These are phyloP conservation scores for Moesziomyces sp. DNA, from an alignment of 1,284 basidiomycete species.

Conservation along the genomic window DNA sequence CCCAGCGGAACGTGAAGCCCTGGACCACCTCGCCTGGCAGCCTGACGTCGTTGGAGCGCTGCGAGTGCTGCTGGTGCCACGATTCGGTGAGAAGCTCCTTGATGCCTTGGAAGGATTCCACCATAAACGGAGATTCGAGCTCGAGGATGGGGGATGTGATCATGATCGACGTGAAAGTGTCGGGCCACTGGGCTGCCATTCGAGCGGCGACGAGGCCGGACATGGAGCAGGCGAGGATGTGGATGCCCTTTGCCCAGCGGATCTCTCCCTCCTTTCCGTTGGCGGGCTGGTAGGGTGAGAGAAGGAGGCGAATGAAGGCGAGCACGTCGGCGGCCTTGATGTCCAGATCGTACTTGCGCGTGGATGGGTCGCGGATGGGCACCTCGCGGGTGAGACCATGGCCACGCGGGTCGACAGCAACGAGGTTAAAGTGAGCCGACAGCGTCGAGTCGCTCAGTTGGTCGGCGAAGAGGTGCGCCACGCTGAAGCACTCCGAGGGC, in stretches of 20 bases:
- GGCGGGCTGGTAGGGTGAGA: neutral
- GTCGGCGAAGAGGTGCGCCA: conserved; percentile 20
- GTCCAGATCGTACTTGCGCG: conserved; percentile 21
- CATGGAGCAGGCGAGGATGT: conserved; percentile 24
- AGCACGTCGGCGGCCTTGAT: conserved; percentile 21
- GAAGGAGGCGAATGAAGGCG: conserved; percentile 1
- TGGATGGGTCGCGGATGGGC: conserved; percentile 1
- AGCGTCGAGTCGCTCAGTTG: conserved; percentile 13
- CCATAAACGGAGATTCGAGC: conserved; percentile 15
- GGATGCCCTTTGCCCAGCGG: conserved; percentile 10
- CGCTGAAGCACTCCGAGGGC: conserved; percentile 24
- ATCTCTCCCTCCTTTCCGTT: neutral
- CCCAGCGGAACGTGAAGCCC: conserved; percentile 27
- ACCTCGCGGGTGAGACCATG: conserved; percentile 20
- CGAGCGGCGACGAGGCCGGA: conserved; percentile 16
- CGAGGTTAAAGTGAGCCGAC: conserved; percentile 13
- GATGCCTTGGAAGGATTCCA: conserved; percentile 29
- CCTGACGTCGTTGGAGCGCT: neutral
- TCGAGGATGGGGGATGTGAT: conserved; percentile 22
- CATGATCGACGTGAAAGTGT: conserved; percentile 9
- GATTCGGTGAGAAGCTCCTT: conserved; percentile 20
- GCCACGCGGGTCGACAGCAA: conserved; percentile 22
- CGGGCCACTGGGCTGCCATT: conserved; percentile 12
- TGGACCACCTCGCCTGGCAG: conserved; percentile 30
- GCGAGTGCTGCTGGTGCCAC: conserved; percentile 4